Evolutionary conservation across 257 asterid genomes (phyloP), one percentile per base, ranked within the genome.

Genomic region (Ballota nigra): DNA sequence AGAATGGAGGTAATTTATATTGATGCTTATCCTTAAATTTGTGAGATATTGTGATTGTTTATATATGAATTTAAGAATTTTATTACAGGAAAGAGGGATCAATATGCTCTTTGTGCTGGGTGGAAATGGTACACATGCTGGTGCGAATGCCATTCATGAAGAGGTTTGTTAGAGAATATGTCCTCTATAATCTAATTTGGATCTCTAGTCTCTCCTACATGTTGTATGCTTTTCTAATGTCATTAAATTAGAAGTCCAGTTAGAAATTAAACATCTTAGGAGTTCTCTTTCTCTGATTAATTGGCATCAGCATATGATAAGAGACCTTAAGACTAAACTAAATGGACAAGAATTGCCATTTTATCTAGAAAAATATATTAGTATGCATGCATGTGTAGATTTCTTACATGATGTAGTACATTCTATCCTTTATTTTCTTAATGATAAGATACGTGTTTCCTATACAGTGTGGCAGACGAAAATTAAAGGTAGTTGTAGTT

Each of bases 81-180:
- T 62, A 73, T 85, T 70, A 60, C 96, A 94, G 99, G 88, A 88
- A 78, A 83, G 93, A 81, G 97, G 97, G 72, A 88, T 94, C 74
- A 91, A 89, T 74, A 89, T 94, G 97, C 92, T 94, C 69, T 94
- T 91, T 68, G 96, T 94, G 76, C 90, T 94, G 31, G 99, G 99
- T 75, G 99, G 99, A 82, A 91, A 94, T 79, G 99, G 97, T 69
- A 94, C 99, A 22, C 99, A 94, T 80, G 97, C 97, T 79, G 99
- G 97, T 61, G 97, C 99, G 75, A 85, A 91, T 77, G 97, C 96
- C 65, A 94, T 94, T 66, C 99, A 94, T 63, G 84, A 89, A 65
- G 97, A 94, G 99, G 99, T 94, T 51, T 68, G 43, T 58, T 57
- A 43, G 53, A 75, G 31, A 74, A 62, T 67, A 49, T 31, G 31